These are phyloP conservation scores for Metarhizium sp. DNA, from an alignment of 2,329 filamentous ascomycete genomes.

Conservation along the genomic window DNA sequence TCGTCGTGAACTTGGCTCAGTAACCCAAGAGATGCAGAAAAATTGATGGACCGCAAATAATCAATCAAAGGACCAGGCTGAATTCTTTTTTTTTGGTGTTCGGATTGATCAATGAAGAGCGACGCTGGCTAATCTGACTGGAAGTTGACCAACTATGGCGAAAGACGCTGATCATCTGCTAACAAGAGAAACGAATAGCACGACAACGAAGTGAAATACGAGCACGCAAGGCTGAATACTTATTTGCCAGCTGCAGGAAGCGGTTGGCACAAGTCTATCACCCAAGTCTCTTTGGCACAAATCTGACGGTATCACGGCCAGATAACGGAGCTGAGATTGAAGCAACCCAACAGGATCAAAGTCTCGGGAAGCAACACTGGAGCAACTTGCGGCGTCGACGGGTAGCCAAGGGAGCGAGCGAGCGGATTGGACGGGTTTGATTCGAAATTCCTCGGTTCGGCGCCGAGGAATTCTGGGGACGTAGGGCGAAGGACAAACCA, in stretches of 20 bases:
- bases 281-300: constrained; percentile 1
- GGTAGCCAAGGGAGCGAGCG: constrained; percentile 18
- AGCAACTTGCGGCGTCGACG: constrained; percentile 13
- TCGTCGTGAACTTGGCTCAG: background rate
- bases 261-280: background rate
- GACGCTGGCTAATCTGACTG: background rate
- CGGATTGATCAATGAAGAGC: background rate
- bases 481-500: constrained; percentile 11
- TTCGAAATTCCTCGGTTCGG: constrained; percentile 32
- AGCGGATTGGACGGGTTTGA: constrained; percentile 17
- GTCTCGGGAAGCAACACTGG: constrained; percentile 27
- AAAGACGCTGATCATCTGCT: background rate
- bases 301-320: background rate
- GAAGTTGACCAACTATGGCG: background rate
- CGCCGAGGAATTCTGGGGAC: constrained; percentile 31
- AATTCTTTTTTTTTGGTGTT: background rate
- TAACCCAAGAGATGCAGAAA: background rate
- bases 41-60: background rate
- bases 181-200: background rate
- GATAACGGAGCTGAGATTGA: constrained; percentile 11
- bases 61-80: background rate
- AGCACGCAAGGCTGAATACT: background rate
- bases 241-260: background rate
- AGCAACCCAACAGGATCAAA: constrained; percentile 1
- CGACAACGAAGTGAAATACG: background rate